A percentile compares a stretch with the other conserved stretches of the same genome.
Conservation (phyloP, 2,329 filamentous ascomycete genomes). For the Emericellopsis atlantica region DNA sequence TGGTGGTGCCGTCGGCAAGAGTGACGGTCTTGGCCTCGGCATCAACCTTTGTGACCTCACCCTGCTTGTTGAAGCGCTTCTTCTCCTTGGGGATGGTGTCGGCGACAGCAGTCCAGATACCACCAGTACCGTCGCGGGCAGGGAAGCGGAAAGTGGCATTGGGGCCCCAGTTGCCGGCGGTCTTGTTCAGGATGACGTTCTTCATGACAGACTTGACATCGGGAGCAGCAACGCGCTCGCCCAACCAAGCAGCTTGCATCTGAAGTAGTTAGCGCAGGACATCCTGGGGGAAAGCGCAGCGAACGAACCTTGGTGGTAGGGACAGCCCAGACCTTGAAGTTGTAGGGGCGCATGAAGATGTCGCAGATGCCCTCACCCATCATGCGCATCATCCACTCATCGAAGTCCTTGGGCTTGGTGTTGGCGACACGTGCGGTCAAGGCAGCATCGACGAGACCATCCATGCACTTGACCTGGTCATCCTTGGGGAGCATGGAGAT, state of each 20-base stretch:
- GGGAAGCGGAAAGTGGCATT: constrained; percentile 99
- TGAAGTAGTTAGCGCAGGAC: constrained; percentile 21
- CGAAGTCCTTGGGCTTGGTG: constrained; percentile 91
- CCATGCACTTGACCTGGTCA: constrained; percentile 87
- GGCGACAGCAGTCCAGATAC: constrained; percentile 97
- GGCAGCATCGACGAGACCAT: constrained; percentile 91
- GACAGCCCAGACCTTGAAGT: constrained; percentile 99
- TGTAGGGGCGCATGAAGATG: constrained; percentile 98
- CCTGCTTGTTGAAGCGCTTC: constrained; percentile 76
- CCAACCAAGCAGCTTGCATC: constrained; percentile 99
- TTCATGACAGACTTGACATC: constrained; percentile 87
- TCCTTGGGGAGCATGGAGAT: constrained; percentile 97
- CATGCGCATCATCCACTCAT: constrained; percentile 95
- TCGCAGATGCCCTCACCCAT: constrained; percentile 83
- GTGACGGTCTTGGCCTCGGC: constrained; percentile 73
- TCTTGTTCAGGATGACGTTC: constrained; percentile 94
- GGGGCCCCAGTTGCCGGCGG: constrained; percentile 93
- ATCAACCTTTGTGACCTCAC: constrained; percentile 76
- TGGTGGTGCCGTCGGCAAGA: constrained; percentile 71
- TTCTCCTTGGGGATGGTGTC: constrained; percentile 88
- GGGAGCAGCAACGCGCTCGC: constrained; percentile 93
- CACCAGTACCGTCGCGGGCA: constrained; percentile 86
- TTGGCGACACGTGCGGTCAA: constrained; percentile 75
- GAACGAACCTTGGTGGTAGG: constrained; percentile 79
- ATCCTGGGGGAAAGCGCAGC: neutral